Evolutionary conservation across 495 filamentous ascomycete genomes (phyloP).

Genomic region (Echria macrotheca): DNA sequence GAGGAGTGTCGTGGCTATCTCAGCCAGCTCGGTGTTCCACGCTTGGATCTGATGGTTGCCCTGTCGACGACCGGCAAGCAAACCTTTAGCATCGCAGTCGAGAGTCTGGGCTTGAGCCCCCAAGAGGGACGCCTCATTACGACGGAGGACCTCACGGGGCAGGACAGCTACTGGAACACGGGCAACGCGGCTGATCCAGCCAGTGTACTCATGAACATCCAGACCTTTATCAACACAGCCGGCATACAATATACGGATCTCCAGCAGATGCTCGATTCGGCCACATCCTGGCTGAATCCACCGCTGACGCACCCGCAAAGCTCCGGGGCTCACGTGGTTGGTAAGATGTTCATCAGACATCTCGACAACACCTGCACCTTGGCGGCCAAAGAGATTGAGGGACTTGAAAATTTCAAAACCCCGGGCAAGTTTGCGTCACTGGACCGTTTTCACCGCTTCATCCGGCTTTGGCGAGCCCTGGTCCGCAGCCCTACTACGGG

Average conservation of each 20-base stretch:
- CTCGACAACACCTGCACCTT: neutral
- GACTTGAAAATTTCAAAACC: no score
- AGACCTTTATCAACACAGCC: neutral
- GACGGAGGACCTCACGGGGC: no score
- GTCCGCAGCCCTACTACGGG: no score
- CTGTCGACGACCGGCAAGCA: no score
- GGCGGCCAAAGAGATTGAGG: neutral
- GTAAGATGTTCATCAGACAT: neutral
- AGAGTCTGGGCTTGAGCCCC: no score
- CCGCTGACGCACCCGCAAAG: neutral
- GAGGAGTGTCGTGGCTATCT: no score
- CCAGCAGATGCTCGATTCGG: no score
- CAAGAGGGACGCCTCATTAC: no score
- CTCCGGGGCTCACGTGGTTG: neutral
- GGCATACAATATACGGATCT: neutral
- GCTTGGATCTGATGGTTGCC: no score
- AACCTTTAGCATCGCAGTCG: no score
- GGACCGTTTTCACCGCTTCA: neutral
- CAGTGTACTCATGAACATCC: neutral
- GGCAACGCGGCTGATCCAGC: neutral
- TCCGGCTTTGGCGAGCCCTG: neutral
- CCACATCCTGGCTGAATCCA: neutral
- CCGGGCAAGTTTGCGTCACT: slow-evolving; percentile 1
- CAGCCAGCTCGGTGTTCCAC: no score
- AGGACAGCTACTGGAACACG: neutral